These are phyloP conservation scores for Barbatosphaeria neglecta DNA, from an alignment of 495 filamentous ascomycete species.

Conservation along the genomic window DNA sequence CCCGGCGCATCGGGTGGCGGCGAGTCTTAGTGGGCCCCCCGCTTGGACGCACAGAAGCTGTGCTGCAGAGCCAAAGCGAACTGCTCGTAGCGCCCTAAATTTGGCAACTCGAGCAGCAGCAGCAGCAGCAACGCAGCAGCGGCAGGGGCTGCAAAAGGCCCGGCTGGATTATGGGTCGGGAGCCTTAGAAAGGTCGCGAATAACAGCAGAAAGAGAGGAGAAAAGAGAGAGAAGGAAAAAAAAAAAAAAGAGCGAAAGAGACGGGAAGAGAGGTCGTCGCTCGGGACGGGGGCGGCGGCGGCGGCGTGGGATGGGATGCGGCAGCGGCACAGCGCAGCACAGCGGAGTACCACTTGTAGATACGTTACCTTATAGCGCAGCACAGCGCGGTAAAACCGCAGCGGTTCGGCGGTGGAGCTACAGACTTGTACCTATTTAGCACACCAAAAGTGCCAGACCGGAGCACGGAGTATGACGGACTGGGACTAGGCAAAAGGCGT, in stretches of 20 bases:
- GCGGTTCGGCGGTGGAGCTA: not conserved
- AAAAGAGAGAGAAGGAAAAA: constrained; percentile 4
- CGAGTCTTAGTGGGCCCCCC: not conserved
- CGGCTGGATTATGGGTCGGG: not conserved
- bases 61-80: not conserved
- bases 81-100: not conserved
- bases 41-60: not conserved
- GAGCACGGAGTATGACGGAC: too few relatives aligned
- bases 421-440: too few relatives aligned
- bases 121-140: not conserved
- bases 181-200: not conserved
- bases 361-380: not conserved
- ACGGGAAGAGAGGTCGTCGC: constrained; percentile 2
- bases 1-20: not conserved
- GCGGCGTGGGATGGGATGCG: not conserved
- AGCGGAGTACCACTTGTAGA: not conserved
- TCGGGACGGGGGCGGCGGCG: not conserved
- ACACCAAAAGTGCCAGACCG: too few relatives aligned
- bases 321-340: constrained; percentile 1
- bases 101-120: not conserved
- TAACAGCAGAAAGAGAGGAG: too few relatives aligned
- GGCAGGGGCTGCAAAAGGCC: not conserved
- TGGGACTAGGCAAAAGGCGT: too few relatives aligned
- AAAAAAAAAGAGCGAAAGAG: constrained; percentile 1
- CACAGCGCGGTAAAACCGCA: not conserved